Percentiles rank a stretch among this genome's conserved stretches.
phyloP scores from a whole-genome alignment of 768 basidiomycete genomes.

The Myochromella boudieri region DNA sequence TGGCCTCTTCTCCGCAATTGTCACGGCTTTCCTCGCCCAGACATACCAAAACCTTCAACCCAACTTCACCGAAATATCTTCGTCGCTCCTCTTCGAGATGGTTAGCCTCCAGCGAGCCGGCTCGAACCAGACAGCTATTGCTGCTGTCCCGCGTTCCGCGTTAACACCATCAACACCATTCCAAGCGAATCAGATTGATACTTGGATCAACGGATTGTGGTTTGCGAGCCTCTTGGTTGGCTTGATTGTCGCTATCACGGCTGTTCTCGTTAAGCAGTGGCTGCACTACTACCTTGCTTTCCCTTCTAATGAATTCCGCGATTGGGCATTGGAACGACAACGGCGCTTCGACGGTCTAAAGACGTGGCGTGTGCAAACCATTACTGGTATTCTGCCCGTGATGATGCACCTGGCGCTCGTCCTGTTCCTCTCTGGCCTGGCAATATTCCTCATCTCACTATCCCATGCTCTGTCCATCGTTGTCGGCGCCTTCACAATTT shows the following conservation, averaged over 20 bases:
- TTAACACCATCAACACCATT: too few species aligned
- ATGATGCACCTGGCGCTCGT: slow-evolving; percentile 39
- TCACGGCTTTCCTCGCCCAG: slow-evolving; percentile 45
- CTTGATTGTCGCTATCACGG: slow-evolving; percentile 39
- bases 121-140: slow-evolving; percentile 9
- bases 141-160: slow-evolving; percentile 4
- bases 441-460: slow-evolving; percentile 40
- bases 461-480: slow-evolving; percentile 31
- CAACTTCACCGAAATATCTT: slow-evolving; percentile 31
- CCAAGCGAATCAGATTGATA: slow-evolving; percentile 30
- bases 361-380: slow-evolving; percentile 37
- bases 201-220: slow-evolving; percentile 49
- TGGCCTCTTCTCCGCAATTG: slow-evolving; percentile 42
- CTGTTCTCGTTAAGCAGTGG: slow-evolving; percentile 49
- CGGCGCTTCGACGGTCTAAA: slow-evolving; percentile 32
- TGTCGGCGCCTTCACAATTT: slow-evolving; percentile 32
- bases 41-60: slow-evolving; percentile 38
- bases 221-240: slow-evolving; percentile 42
- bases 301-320: slow-evolving; percentile 34
- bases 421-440: slow-evolving; percentile 40
- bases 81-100: slow-evolving; percentile 31
- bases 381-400: slow-evolving; percentile 39
- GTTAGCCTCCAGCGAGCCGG: slow-evolving; percentile 24
- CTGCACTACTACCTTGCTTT: slow-evolving; percentile 32
- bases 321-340: slow-evolving; percentile 38